A percentile compares a stretch with the other conserved stretches of the same genome.
Conservation (phyloP, 768 basidiomycete species). For the Kwoniella europaea region DNA sequence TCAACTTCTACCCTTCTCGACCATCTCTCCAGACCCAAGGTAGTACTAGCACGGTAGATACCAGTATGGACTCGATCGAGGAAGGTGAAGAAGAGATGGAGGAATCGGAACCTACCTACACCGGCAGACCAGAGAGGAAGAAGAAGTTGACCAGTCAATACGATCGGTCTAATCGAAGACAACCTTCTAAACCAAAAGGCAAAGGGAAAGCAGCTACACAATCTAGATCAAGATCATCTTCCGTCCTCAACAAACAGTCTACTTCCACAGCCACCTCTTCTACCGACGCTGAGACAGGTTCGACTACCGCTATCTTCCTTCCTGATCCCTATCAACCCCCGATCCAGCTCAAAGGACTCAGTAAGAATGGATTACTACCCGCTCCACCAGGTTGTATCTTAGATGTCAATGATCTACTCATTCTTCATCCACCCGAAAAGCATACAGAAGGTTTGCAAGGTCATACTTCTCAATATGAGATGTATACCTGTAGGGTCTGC, state of each 20-base stretch:
- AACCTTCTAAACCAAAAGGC: background rate
- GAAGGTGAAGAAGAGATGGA: slow-evolving; percentile 15
- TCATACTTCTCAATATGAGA: slow-evolving; percentile 37
- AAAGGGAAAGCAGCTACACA: slow-evolving; percentile 7
- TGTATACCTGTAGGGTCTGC: slow-evolving; percentile 56
- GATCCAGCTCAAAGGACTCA: slow-evolving; percentile 24
- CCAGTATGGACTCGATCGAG: background rate
- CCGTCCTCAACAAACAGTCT: background rate
- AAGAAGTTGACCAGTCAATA: background rate
- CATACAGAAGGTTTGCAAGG: slow-evolving; percentile 7
- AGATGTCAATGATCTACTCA: slow-evolving; percentile 43
- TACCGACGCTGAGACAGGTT: background rate
- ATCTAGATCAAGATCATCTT: slow-evolving; percentile 7
- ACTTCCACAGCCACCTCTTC: background rate
- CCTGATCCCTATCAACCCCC: slow-evolving; percentile 21
- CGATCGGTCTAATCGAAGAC: background rate
- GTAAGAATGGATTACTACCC: slow-evolving; percentile 29
- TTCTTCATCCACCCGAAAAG: slow-evolving; percentile 37
- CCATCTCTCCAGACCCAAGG: background rate
- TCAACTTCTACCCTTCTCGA: background rate
- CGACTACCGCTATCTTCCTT: slow-evolving; percentile 17
- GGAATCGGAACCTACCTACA: background rate
- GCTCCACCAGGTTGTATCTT: slow-evolving; percentile 34
- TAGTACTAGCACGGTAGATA: background rate
- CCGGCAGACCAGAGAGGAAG: slow-evolving; percentile 2